Base-by-base conservation (phyloP, 202 grass and related monocot species). In the Hordeum pubiflorum region DNA sequence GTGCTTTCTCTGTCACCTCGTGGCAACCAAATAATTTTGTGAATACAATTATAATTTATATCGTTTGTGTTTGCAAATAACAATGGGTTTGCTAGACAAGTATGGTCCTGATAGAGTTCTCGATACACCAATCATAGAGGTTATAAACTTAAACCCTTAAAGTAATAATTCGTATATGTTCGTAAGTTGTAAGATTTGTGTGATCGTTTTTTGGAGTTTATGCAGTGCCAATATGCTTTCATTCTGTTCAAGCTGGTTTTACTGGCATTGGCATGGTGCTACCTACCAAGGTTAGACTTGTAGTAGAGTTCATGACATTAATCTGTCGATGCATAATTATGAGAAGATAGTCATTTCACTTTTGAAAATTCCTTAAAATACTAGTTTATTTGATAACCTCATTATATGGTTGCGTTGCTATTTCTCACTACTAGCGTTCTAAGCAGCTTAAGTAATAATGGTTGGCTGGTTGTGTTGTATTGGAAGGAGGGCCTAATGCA, bases 81-180 rank as follows among this genome's bases (percentile, higher is more conserved):
- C 92, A 39, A 96, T 91, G 84, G 90, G 87, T 63, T 88, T 99
- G 83, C 81, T 99, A 56, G 90, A 99, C 63, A 95, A 91, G 74
- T 99, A 95, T 73, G 96, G 92, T 33, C 96, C 90, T 85, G 92
- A 91, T 4, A 99, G 96, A 79, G 96, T 96, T 91, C 90, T 99
- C 63, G 90, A 99, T 77, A 99, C 96, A 66, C 92, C 96, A 72
- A 99, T 93, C 75, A 99, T 92, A 44, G 89, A 99, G 96, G 96
- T 99, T 80, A 15, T 4, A 38, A 32, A 76, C 39, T 64, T 24
- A 76, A 78, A 82, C 64, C 11, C 39, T 39, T 15, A 32, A 74
- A 82, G 1, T 2, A 4, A 38, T 34, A 0, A 5, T 58, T 63
- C 46, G 7, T 67, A 32, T 23, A 34, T 37, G 58, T 76, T 82